These are phyloP conservation scores for Combretum micranthum DNA, from an alignment of 345 rosid genomes.

Conservation along the genomic window DNA sequence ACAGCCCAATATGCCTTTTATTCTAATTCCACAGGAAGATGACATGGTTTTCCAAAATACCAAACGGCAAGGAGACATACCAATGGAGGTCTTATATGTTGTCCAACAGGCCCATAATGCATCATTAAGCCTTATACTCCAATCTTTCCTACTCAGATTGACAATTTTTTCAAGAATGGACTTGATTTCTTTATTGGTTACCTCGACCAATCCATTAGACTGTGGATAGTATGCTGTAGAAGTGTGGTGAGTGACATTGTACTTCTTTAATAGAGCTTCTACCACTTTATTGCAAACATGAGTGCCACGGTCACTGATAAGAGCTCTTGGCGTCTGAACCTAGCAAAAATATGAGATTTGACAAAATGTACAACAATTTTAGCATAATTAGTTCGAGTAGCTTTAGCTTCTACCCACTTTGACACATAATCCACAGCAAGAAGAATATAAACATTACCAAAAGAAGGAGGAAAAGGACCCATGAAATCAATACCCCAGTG, in stretches of 20 bases:
- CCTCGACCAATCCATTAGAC: not conserved
- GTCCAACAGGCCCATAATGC: not conserved
- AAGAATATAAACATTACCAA: not conserved
- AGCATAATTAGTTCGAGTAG: not conserved
- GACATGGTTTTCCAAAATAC: no score
- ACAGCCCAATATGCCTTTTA: no score
- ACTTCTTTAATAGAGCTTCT: not conserved
- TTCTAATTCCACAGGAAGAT: no score
- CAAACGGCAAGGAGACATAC: no score
- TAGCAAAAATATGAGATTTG: not conserved
- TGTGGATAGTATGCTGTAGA: not conserved
- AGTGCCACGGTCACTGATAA: not conserved
- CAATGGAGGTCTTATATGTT: no score
- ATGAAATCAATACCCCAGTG: conserved; percentile 3
- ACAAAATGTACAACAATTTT: not conserved
- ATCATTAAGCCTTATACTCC: conserved; percentile 1
- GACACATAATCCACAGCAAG: not conserved
- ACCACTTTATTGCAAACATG: not conserved
- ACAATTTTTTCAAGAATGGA: not conserved
- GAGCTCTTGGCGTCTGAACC: not conserved
- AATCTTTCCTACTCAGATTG: not conserved
- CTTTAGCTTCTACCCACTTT: conserved; percentile 1
- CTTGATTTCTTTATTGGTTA: not conserved
- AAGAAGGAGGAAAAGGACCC: not conserved
- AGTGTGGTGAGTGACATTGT: not conserved